A percentile compares a stretch with the other conserved stretches of the same genome.
These are phyloP conservation scores for Clavispora vitiphila DNA, from an alignment of 805 yeast species.

Conservation along the genomic window DNA sequence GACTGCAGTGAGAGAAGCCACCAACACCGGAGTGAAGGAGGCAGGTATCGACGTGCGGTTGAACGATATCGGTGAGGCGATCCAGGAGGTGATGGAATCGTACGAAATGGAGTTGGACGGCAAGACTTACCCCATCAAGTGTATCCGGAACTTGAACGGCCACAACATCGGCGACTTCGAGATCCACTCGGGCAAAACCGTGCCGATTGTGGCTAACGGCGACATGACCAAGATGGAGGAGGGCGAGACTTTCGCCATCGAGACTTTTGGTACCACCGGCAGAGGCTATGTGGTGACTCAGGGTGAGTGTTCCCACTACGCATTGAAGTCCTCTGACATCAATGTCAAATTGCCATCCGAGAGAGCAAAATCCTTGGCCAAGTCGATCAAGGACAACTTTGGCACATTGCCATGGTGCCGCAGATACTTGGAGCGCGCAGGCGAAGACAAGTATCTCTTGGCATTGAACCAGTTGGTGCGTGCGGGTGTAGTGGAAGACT, in stretches of 20 bases:
- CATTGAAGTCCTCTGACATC: conserved; percentile 48
- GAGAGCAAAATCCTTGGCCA: conserved; percentile 65
- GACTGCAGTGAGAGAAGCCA: conserved; percentile 86
- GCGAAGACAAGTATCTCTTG: conserved; percentile 85
- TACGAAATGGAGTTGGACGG: conserved; percentile 92
- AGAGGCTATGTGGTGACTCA: conserved; percentile 78
- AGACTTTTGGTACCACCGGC: conserved; percentile 97
- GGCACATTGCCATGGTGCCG: conserved; percentile 97
- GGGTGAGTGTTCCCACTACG: conserved; percentile 96
- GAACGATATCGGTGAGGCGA: conserved; percentile 92
- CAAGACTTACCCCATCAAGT: conserved; percentile 74
- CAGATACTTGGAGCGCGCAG: conserved; percentile 84
- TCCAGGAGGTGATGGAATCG: conserved; percentile 96
- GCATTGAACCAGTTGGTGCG: conserved; percentile 83
- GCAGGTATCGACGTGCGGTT: conserved; percentile 95
- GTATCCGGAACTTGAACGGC: conserved; percentile 90
- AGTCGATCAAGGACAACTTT: conserved; percentile 71
- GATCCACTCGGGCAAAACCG: conserved; percentile 94
- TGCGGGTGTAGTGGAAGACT: conserved; percentile 85
- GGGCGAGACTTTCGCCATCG: conserved; percentile 96
- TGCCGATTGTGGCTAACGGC: conserved; percentile 91
- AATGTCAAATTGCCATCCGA: conserved; percentile 45
- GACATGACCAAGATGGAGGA: conserved; percentile 98
- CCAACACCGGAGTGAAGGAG: conserved; percentile 86
- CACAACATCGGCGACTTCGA: conserved; percentile 81